Percentiles rank a stretch among this genome's conserved stretches.
These are phyloP conservation scores for Gaultheria prostrata DNA, from an alignment of 148 eudicot genomes.

Conservation along the genomic window DNA sequence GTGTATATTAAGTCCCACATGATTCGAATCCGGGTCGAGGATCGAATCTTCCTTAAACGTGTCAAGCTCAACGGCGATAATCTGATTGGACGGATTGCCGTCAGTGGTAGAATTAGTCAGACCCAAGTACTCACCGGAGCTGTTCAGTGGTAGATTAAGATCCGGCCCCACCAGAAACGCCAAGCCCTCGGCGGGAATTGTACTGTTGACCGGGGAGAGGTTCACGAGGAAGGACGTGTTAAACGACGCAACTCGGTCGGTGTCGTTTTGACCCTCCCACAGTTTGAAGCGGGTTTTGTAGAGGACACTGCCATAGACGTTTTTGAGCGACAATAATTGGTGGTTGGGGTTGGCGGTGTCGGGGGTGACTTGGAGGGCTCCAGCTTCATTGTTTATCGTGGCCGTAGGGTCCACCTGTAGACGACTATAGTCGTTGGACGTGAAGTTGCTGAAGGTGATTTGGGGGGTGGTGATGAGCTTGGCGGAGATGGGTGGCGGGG, in stretches of 20 bases:
- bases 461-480: neutral
- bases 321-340: conserved; percentile 21
- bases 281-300: conserved; percentile 31
- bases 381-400: too few relatives aligned
- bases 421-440: neutral
- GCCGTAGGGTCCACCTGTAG: conserved; percentile 21
- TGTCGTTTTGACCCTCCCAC: conserved; percentile 35
- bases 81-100: conserved; percentile 27
- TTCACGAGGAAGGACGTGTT: conserved; percentile 59
- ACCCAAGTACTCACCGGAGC: conserved; percentile 58
- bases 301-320: conserved; percentile 49
- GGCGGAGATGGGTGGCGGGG: conserved; percentile 9
- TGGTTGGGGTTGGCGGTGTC: neutral
- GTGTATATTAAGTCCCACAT: conserved; percentile 60
- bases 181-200: conserved; percentile 55
- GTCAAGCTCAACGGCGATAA: conserved; percentile 79
- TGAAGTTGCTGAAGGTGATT: neutral
- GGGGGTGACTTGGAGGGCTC: conserved; percentile 60
- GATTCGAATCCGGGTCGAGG: conserved; percentile 65
- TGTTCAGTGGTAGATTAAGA: conserved; percentile 29
- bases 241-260: conserved; percentile 45
- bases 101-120: conserved; percentile 61
- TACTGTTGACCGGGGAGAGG: conserved; percentile 16
- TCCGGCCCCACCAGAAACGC: conserved; percentile 62
- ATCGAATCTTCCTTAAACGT: conserved; percentile 44